A percentile compares a stretch with the other conserved stretches of the same genome.
Evolutionary conservation across 1,284 basidiomycete species (phyloP).

Genomic region (Apiotrichum veenhuisii): DNA sequence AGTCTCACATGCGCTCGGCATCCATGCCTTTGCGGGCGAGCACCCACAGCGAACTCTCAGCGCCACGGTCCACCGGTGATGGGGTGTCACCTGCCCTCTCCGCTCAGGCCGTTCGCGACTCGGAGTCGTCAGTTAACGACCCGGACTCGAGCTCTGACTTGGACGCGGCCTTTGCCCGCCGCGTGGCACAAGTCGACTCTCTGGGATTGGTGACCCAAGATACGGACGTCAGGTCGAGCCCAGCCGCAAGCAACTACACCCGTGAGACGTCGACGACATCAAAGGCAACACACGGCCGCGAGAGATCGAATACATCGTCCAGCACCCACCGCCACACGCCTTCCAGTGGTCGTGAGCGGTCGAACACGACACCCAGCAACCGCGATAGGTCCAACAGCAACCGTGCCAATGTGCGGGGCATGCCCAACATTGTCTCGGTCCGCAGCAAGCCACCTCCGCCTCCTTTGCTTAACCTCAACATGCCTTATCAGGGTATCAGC

Average conservation of each 20-base stretch:
- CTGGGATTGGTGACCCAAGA: neutral
- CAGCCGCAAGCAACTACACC: too few species aligned
- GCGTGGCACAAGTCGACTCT: neutral
- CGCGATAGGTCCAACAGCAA: neutral
- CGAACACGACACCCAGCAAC: neutral
- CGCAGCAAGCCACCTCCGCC: neutral
- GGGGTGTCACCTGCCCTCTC: neutral
- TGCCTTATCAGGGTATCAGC: neutral
- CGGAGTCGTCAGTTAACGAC: conserved; percentile 11
- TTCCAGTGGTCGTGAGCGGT: neutral
- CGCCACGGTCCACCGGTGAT: neutral
- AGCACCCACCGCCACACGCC: neutral
- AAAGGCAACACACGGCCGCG: neutral
- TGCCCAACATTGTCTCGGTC: neutral
- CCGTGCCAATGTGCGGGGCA: neutral
- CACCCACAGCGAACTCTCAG: neutral
- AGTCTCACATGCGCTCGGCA: conserved; percentile 32
- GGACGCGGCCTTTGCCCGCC: conserved; percentile 5
- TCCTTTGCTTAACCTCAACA: neutral
- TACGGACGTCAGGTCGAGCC: neutral
- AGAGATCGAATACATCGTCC: neutral
- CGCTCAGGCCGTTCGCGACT: neutral
- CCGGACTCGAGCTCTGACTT: conserved; percentile 16
- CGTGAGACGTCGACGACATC: neutral
- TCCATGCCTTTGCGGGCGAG: conserved; percentile 31